Conservation (phyloP, 2,329 filamentous ascomycete species). For the Chlorencoelia australis region DNA sequence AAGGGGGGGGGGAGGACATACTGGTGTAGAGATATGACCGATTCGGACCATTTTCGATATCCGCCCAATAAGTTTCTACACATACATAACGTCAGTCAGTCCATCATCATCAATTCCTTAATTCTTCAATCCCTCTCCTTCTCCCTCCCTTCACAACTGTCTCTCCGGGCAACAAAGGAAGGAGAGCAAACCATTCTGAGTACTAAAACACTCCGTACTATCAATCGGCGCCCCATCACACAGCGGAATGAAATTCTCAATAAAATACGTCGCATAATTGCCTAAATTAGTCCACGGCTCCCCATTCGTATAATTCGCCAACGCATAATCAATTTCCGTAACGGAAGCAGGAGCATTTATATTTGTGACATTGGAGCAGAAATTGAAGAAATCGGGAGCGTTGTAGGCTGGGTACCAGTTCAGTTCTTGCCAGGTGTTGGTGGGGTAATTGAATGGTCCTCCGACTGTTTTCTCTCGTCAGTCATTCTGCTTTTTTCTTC, state of each 20-base stretch:
- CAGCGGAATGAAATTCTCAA: slow-evolving; percentile 33
- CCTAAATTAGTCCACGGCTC: slow-evolving; percentile 41
- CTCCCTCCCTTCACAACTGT: no score
- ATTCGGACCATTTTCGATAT: slow-evolving; percentile 30
- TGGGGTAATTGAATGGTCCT: slow-evolving; percentile 39
- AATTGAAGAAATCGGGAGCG: slow-evolving; percentile 39
- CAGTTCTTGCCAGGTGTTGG: slow-evolving; percentile 43
- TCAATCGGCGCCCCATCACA: slow-evolving; percentile 33
- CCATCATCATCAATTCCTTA: no score
- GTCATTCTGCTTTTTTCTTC: no score
- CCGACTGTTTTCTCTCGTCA: slow-evolving; percentile 25
- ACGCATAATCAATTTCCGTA: slow-evolving; percentile 34
- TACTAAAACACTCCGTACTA: slow-evolving; percentile 36
- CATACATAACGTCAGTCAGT: no score
- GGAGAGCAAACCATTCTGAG: slow-evolving; percentile 16
- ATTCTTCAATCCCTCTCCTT: no score
- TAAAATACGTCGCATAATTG: slow-evolving; percentile 42
- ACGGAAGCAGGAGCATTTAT: slow-evolving; percentile 33
- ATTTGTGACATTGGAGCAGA: slow-evolving; percentile 42
- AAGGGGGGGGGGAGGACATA: slow-evolving; percentile 5
- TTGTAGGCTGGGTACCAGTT: slow-evolving; percentile 36
- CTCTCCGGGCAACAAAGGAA: no score
- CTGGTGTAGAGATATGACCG: slow-evolving; percentile 41
- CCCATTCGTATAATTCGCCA: slow-evolving; percentile 39
- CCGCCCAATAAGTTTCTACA: slow-evolving; percentile 35